Evolutionary conservation across 1,284 basidiomycete species (phyloP), one percentile per base, ranked within the genome.

Genomic region (Pseudozyma sp.): DNA sequence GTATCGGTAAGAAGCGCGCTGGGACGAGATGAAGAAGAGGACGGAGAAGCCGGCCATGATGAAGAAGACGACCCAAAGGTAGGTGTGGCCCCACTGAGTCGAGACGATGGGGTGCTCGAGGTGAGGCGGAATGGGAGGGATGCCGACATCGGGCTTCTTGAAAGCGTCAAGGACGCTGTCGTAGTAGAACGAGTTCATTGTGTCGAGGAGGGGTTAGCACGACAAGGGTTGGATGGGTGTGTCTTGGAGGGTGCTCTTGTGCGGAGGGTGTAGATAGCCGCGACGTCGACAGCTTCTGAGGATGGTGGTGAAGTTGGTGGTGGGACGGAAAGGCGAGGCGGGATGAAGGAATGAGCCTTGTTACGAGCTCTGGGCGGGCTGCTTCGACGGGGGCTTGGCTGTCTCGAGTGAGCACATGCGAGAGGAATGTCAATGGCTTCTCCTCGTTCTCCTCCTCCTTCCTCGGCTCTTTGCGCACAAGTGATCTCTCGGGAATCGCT

Each of bases 1-100:
- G 72, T 76, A 78, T 33, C 78, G 78, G 69, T 79, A 79, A 8
- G 73, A 65, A 40, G 72, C 73, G n/a, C 73, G 68, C 65, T 75
- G 71, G 47, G 72, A 69, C 42, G 69, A 65, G 62, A 68, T 72
- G 54, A 72, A 72, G 67, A 78, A 78, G 56, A 66, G 58, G 29
- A 77, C 45, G 6, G 68, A 75, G 63, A 68, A 77, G 37, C 59
- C 63, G 30, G 72, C 53, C 75, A 79, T 78, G 68, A 78, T 62
- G 65, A 58, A 77, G 52, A 76, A 76, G 54, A 75, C 72, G 52
- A 53, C 59, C 78, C 76, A 79, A 52, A 79, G 70, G 66, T 72
- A 73, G 19, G 76, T 76, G 64, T 78, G 67, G 34, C 72, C 72
- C 39, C 47, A 70, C 52, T 75, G 72, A 29, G 72, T 75, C 48